These are phyloP conservation scores for Prunella vulgaris DNA, from an alignment of 257 asterid species.

Conservation along the genomic window DNA sequence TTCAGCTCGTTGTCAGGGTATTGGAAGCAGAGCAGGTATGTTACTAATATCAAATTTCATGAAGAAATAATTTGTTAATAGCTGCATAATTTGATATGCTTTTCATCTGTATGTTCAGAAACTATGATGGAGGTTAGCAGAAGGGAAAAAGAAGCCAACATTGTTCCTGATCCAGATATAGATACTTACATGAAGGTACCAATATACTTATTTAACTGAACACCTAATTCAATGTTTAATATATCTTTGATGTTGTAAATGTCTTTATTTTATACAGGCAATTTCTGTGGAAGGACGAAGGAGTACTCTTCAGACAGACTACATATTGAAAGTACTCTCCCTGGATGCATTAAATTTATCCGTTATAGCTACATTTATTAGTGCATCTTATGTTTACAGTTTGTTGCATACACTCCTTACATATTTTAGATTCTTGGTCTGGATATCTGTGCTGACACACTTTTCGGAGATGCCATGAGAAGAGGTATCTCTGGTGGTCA, in stretches of 20 bases:
- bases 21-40: not conserved
- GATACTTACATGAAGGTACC: conserved; percentile 74
- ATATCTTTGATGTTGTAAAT: not conserved
- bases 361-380: not conserved
- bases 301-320: conserved; percentile 45
- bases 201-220: not conserved
- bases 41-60: conserved; percentile 1
- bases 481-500: conserved; percentile 66
- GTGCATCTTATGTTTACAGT: not conserved
- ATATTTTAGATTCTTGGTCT: conserved; percentile 52
- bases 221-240: not conserved
- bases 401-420: not conserved
- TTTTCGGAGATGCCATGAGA: conserved; percentile 58
- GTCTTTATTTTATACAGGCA: conserved; percentile 31
- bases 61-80: not conserved
- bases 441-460: conserved; percentile 47
- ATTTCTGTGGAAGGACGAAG: conserved; percentile 49
- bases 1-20: too few relatives aligned
- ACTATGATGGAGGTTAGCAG: conserved; percentile 53
- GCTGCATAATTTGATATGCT: too few relatives aligned
- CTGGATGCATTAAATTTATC: not conserved
- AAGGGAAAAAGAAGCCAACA: conserved; percentile 62
- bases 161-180: conserved; percentile 65
- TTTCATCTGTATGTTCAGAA: conserved; percentile 22
- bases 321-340: conserved; percentile 39